These are phyloP conservation scores for Colletotrichum scovillei DNA, from an alignment of 2,329 filamentous ascomycete species.

Conservation along the genomic window DNA sequence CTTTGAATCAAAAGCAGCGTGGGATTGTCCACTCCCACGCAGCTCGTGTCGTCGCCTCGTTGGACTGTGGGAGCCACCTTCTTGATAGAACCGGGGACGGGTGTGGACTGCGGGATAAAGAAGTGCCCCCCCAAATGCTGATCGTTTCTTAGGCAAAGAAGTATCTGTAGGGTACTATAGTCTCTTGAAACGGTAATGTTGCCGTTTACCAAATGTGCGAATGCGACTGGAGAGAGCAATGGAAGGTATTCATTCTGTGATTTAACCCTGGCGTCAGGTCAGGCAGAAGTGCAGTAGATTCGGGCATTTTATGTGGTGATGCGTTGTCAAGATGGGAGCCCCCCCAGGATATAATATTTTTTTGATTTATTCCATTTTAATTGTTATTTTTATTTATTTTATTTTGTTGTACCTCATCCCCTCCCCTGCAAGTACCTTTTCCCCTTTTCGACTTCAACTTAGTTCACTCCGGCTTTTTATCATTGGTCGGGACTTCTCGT, in stretches of 20 bases:
- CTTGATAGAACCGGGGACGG: slow-evolving; percentile 6
- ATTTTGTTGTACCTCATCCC: slow-evolving; percentile 8
- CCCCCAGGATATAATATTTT: not conserved
- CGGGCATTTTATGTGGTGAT: slow-evolving; percentile 59
- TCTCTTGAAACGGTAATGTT: slow-evolving; percentile 2
- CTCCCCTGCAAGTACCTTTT: not conserved
- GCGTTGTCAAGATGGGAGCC: slow-evolving; percentile 58
- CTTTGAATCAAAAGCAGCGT: slow-evolving; percentile 25
- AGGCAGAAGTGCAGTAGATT: slow-evolving; percentile 60
- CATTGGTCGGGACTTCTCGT: not conserved
- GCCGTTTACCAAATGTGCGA: slow-evolving; percentile 5
- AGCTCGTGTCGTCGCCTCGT: slow-evolving; percentile 34
- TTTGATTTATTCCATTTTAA: not conserved
- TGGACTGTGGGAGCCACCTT: slow-evolving; percentile 18
- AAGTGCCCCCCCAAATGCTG: slow-evolving; percentile 10
- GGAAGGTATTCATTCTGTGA: slow-evolving; percentile 8
- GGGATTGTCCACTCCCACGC: slow-evolving; percentile 23
- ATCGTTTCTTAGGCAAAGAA: not conserved
- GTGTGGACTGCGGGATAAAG: slow-evolving; percentile 14
- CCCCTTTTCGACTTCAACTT: not conserved
- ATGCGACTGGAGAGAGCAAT: not conserved
- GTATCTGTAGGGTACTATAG: not conserved
- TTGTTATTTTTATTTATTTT: slow-evolving; percentile 32
- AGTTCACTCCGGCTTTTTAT: slow-evolving; percentile 1
- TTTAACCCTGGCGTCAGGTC: slow-evolving; percentile 44